A percentile compares a stretch with the other conserved stretches of the same genome.
phyloP scores from a whole-genome alignment of 2,329 filamentous ascomycete genomes.

The Coniochaeta sp. region DNA sequence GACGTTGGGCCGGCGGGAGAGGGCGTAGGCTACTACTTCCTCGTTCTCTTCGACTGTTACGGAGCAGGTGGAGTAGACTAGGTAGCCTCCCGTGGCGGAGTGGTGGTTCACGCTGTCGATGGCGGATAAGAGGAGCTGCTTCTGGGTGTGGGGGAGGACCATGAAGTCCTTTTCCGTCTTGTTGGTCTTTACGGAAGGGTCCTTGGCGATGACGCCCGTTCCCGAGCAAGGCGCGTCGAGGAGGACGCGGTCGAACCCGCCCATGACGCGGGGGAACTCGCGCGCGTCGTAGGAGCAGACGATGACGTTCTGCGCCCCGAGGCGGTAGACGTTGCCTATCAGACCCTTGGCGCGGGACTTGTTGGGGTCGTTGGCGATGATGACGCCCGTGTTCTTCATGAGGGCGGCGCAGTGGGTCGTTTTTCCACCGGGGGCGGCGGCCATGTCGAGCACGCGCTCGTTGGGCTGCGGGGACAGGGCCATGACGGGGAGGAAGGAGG shows the following conservation, averaged over 20 bases:
- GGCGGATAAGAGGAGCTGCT: constrained; percentile 84
- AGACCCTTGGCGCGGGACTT: constrained; percentile 91
- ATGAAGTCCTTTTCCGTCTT: constrained; percentile 96
- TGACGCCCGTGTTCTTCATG: constrained; percentile 94
- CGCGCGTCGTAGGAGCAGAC: constrained; percentile 94
- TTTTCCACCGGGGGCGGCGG: constrained; percentile 91
- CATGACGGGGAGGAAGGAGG: constrained; percentile 96
- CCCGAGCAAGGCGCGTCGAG: constrained; percentile 95
- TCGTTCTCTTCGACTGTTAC: constrained; percentile 80
- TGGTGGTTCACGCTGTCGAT: constrained; percentile 92
- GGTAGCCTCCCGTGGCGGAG: constrained; percentile 87
- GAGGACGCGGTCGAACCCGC: constrained; percentile 89
- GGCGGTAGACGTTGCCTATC: constrained; percentile 94
- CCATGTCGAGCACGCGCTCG: constrained; percentile 89
- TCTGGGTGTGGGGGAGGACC: constrained; percentile 86
- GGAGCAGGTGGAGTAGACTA: constrained; percentile 95
- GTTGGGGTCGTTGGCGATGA: constrained; percentile 95
- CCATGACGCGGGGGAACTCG: constrained; percentile 89
- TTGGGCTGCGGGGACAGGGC: constrained; percentile 88
- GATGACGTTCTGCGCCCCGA: constrained; percentile 80
- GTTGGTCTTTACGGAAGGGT: constrained; percentile 95
- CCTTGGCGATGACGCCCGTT: constrained; percentile 96
- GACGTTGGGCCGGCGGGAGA: constrained; percentile 87
- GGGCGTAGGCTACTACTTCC: constrained; percentile 71
- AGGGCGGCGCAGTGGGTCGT: constrained; percentile 93